phyloP scores from a whole-genome alignment of 768 basidiomycete species.

The Naganishia onofrii region DNA sequence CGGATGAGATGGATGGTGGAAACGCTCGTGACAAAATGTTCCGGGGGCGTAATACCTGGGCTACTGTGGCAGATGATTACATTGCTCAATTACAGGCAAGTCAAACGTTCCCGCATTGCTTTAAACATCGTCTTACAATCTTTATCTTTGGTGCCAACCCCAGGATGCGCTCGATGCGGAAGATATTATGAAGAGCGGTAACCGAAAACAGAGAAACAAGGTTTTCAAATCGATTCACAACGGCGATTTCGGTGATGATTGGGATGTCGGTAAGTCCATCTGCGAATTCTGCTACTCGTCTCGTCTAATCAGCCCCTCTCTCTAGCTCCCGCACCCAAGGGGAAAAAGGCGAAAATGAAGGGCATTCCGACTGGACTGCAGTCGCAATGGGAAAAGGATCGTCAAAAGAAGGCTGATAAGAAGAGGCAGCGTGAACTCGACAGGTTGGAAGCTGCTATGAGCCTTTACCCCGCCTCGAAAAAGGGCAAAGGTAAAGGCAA shows the following conservation, averaged over 20 bases:
- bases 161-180: constrained; percentile 64
- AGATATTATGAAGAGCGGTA: constrained; percentile 56
- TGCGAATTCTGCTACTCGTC: constrained; percentile 9
- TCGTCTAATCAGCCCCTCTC: constrained; percentile 8
- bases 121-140: neutral
- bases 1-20: constrained; percentile 50
- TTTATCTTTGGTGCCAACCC: neutral
- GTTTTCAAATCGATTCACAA: constrained; percentile 64
- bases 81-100: constrained; percentile 42
- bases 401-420: constrained; percentile 72
- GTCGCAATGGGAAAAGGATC: constrained; percentile 75
- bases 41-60: constrained; percentile 52
- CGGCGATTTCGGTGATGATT: constrained; percentile 56
- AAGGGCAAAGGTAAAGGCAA: constrained; percentile 57
- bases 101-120: constrained; percentile 32
- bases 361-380: constrained; percentile 61
- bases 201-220: constrained; percentile 59
- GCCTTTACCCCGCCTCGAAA: constrained; percentile 58
- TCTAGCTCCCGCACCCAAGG: constrained; percentile 40
- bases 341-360: constrained; percentile 56
- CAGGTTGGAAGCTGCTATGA: constrained; percentile 61
- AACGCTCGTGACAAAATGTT: constrained; percentile 42
- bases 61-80: constrained; percentile 63
- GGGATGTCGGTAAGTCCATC: constrained; percentile 27
- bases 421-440: constrained; percentile 65